These are phyloP conservation scores for Mycena indigotica DNA, from an alignment of 768 basidiomycete genomes.

Conservation along the genomic window DNA sequence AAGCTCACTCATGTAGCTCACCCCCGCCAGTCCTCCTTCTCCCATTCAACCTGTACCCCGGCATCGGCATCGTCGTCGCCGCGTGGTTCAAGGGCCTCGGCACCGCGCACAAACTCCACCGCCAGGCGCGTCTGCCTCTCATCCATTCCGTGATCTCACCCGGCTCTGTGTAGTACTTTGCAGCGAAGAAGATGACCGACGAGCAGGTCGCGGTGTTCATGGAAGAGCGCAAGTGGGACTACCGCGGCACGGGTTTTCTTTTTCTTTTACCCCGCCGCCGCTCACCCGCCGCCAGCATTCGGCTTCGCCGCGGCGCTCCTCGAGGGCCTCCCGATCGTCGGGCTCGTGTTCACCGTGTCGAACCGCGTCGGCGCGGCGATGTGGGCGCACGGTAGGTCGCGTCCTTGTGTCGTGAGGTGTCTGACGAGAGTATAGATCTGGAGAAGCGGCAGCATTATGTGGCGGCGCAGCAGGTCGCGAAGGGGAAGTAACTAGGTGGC, in stretches of 20 bases:
- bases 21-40: constrained; percentile 52
- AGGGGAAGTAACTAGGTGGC: no score
- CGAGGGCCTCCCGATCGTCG: constrained; percentile 80
- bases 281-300: constrained; percentile 55
- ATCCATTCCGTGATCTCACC: neutral
- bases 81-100: constrained; percentile 69
- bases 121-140: constrained; percentile 48
- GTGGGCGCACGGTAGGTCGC: constrained; percentile 71
- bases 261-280: neutral
- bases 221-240: constrained; percentile 90
- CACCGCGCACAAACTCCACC: constrained; percentile 69
- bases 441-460: constrained; percentile 18
- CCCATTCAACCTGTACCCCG: constrained; percentile 68
- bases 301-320: constrained; percentile 83
- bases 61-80: constrained; percentile 61
- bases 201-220: constrained; percentile 74
- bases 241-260: constrained; percentile 59
- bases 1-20: no score
- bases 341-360: constrained; percentile 79
- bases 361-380: constrained; percentile 92
- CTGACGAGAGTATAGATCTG: neutral
- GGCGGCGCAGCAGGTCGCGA: neutral
- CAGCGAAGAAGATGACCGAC: constrained; percentile 78
- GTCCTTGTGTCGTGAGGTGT: neutral
- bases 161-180: constrained; percentile 65